Base-by-base conservation (phyloP, 2,329 filamentous ascomycete species). In the Cladosporium phlei region DNA sequence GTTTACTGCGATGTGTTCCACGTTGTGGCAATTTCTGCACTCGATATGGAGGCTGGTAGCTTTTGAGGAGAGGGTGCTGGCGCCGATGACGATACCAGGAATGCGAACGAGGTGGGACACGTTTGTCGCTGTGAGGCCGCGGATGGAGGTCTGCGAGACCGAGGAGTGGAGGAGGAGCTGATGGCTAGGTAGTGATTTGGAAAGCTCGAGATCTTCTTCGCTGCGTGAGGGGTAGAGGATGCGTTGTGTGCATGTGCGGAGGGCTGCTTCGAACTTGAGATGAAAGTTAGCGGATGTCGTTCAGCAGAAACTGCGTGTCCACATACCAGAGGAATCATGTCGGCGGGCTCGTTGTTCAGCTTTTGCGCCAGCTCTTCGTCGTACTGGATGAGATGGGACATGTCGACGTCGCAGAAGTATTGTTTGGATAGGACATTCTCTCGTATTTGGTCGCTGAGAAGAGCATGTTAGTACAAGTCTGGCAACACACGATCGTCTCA, bases 41-140 rank as follows among this genome's bases (percentile, higher is more conserved):
- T 94, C 83, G 42, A 98, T 85, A 51, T 86, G 79, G 19, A 98
- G 76, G 20, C 83, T 76, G 5, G 89, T 96, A 4, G 93, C 88
- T 73, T 98, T 97, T 10, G 91, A 97, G 2, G 90, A 95, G 66
- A 97, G 85, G 14, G 95, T 95, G 1, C 91, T 96, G 37, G 93
- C 93, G 37, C 93, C 91, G 55, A 98, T 98, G 50, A 98, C 88
- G 55, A 98, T 98, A 40, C 93, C 94, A 1, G 93, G 93, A 48
- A 98, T 95, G 47, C 91, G 82, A 29, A 98, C 91, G n/a, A 98
- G 83, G 57, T 89, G 84, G 4, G 91, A 89, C 56, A 98, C 94
- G 53, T 88, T 91, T 53, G 86, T 85, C 7, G 93, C 94, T 59
- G 94, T 93, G 29, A 98, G 79, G 56, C 96, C 89, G 55, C 93